phyloP scores from a whole-genome alignment of 352 stramenopile genomes.

The Phytophthora chlamydospora region DNA sequence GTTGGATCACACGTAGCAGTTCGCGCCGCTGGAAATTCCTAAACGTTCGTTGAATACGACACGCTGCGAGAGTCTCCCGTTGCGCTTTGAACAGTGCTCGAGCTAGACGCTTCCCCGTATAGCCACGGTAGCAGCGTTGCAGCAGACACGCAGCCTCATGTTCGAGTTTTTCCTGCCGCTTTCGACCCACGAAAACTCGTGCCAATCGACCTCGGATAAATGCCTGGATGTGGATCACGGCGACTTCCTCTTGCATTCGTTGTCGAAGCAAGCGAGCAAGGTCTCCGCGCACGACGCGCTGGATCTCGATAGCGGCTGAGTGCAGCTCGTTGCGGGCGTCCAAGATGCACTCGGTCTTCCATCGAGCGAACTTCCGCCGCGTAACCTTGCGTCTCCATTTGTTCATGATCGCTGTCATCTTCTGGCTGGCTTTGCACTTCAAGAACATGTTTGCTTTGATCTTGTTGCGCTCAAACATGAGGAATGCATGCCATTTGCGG shows the following conservation, averaged over 20 bases:
- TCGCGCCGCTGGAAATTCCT: slow-evolving; percentile 63
- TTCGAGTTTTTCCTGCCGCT: slow-evolving; percentile 50
- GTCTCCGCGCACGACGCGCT: slow-evolving; percentile 62
- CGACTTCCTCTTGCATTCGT: slow-evolving; percentile 33
- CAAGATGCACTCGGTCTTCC: slow-evolving; percentile 52
- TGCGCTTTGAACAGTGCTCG: slow-evolving; percentile 72
- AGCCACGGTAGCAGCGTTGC: slow-evolving; percentile 82
- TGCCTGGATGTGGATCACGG: slow-evolving; percentile 53
- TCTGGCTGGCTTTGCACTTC: slow-evolving; percentile 83
- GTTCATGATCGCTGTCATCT: slow-evolving; percentile 70
- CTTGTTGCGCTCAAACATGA: slow-evolving; percentile 79
- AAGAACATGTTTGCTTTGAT: slow-evolving; percentile 79
- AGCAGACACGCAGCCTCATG: slow-evolving; percentile 53
- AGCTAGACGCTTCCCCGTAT: slow-evolving; percentile 71
- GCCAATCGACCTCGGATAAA: slow-evolving; percentile 59
- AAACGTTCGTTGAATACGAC: slow-evolving; percentile 73
- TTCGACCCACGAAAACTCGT: slow-evolving; percentile 20
- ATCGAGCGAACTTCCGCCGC: slow-evolving; percentile 50
- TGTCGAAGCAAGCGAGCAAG: slow-evolving; percentile 39
- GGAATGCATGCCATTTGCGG: slow-evolving; percentile 72
- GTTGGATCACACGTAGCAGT: slow-evolving; percentile 68
- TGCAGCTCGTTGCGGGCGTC: slow-evolving; percentile 67
- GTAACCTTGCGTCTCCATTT: slow-evolving; percentile 64
- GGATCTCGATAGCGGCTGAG: slow-evolving; percentile 72
- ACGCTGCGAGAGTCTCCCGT: slow-evolving; percentile 57